Evolutionary conservation across 2,329 filamentous ascomycete species (phyloP).

Genomic region (Ceratocystis variospora): DNA sequence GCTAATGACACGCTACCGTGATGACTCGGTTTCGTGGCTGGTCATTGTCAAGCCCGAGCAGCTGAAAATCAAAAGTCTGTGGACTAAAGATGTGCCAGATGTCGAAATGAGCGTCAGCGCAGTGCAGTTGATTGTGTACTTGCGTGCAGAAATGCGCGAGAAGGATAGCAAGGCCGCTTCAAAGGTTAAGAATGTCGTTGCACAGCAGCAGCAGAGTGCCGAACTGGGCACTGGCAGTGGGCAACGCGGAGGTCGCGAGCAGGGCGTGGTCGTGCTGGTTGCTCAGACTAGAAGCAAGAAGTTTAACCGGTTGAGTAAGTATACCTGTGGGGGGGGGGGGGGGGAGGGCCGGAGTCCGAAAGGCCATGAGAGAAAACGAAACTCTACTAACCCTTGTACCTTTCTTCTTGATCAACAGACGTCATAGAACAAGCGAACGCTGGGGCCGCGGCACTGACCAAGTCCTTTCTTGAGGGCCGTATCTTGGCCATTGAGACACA

Average conservation of each 20-base stretch:
- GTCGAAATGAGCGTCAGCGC: slow-evolving; percentile 51
- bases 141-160: slow-evolving; percentile 70
- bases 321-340: not conserved
- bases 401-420: slow-evolving; percentile 27
- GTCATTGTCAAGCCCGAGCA: slow-evolving; percentile 72
- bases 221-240: slow-evolving; percentile 23
- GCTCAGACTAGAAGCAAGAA: slow-evolving; percentile 80
- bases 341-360: not conserved
- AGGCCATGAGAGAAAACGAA: not conserved
- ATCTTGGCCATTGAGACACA: slow-evolving; percentile 80
- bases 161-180: slow-evolving; percentile 49
- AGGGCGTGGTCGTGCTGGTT: slow-evolving; percentile 73
- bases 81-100: slow-evolving; percentile 60
- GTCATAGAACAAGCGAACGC: slow-evolving; percentile 68
- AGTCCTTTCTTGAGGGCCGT: slow-evolving; percentile 60
- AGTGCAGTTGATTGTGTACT: slow-evolving; percentile 55
- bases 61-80: slow-evolving; percentile 67
- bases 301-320: slow-evolving; percentile 53
- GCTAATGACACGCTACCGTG: slow-evolving; percentile 58
- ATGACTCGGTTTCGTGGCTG: slow-evolving; percentile 72
- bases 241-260: slow-evolving; percentile 31
- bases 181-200: slow-evolving; percentile 27
- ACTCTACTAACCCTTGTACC: not conserved
- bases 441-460: slow-evolving; percentile 47
- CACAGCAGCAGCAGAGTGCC: slow-evolving; percentile 21